Evolutionary conservation across 129 eudicot genomes (phyloP), one percentile per base, ranked within the genome.

Genomic region (Artemisia argyi): DNA sequence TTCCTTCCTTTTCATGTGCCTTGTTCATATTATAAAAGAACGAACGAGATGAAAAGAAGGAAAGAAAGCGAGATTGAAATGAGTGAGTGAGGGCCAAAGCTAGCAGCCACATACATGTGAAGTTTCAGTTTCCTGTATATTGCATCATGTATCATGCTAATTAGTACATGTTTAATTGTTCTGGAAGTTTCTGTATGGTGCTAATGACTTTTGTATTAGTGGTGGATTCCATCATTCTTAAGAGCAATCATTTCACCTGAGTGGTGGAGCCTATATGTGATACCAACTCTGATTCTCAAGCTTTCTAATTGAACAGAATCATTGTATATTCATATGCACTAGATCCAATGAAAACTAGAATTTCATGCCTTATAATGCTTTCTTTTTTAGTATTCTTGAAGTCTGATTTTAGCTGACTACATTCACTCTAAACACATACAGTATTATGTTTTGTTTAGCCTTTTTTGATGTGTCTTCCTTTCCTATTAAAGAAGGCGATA

Each of bases 241-340:
- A 58, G 46, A 64, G 52, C 77, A 78, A 78, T 78, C 68, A 71
- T 78, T 71, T 71, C 68, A 47, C 47, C 19, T 65, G 54, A 78
- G 82, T 72, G 77, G 77, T 63, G 82, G 61, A 71, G 50, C 82
- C 82, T 47, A 4, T 19, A 44, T 66, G 22, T 46, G 73, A 64
- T 65, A 57, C 77, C 61, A 78, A 55, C 46, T 44, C 65, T 78
- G 61, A 63, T 71, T 55, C 68, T 64, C 18, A 71, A 78, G 77
- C 39, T 71, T 62, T 42, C 49, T 70, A 22, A 18, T 78, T 3
- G 12, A 55, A 3, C 32, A 22, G 50, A 39, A 16, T 61, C 68
- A 39, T 63, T 26, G 39, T 32, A 32, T 32, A 32, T 32, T 32
- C 42, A 18, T 18, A 35, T 70, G 64, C 70, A 46, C 55, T 18